phyloP scores from a whole-genome alignment of 2,329 filamentous ascomycete genomes.

The Lachnellula hyalina region DNA sequence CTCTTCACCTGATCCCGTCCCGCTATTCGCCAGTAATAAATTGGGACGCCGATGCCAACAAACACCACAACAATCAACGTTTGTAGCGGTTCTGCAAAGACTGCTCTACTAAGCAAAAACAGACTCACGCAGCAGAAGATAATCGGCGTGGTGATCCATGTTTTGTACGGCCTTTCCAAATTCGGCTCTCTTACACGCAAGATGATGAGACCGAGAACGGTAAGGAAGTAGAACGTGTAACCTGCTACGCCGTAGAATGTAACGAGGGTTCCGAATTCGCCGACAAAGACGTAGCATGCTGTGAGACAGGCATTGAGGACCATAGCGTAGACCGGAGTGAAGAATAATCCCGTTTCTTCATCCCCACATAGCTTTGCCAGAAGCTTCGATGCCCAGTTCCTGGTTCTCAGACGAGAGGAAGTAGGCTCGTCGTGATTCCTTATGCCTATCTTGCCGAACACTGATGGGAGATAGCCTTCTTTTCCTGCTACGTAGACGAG shows the following conservation, averaged over 20 bases:
- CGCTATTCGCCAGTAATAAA: conserved; percentile 84
- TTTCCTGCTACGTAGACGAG: conserved; percentile 92
- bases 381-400: conserved; percentile 53
- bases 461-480: conserved; percentile 81
- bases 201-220: conserved; percentile 88
- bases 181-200: conserved; percentile 81
- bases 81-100: conserved; percentile 88
- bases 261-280: conserved; percentile 85
- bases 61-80: conserved; percentile 83
- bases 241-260: conserved; percentile 98
- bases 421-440: conserved; percentile 38
- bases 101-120: conserved; percentile 80
- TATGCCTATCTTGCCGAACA: conserved; percentile 81
- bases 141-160: conserved; percentile 95
- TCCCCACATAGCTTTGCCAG: conserved; percentile 66
- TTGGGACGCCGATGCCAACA: conserved; percentile 73
- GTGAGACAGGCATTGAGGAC: conserved; percentile 73
- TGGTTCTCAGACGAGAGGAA: conserved; percentile 42
- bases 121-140: conserved; percentile 97
- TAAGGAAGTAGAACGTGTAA: conserved; percentile 96
- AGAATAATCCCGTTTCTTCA: conserved; percentile 74
- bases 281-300: conserved; percentile 71
- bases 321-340: conserved; percentile 91
- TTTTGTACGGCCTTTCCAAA: conserved; percentile 85
- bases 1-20: conserved; percentile 50